Conservation (phyloP, 164 flowering plant genomes). For the Warburgia ugandensis region DNA sequence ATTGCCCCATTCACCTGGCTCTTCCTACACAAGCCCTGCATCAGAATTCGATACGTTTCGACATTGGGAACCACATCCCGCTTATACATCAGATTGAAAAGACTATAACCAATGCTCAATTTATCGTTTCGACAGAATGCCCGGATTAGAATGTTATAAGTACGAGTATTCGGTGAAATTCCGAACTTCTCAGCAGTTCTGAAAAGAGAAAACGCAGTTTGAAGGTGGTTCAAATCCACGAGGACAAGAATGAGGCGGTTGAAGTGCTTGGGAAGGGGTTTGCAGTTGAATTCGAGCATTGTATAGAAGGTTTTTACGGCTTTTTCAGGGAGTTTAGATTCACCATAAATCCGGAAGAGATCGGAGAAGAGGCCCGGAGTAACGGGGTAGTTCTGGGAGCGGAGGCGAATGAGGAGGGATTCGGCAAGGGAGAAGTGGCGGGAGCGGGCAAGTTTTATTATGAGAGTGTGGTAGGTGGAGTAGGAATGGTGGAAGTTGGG, state of each 20-base stretch:
- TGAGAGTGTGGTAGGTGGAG: slow-evolving; percentile 56
- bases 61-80: slow-evolving; percentile 63
- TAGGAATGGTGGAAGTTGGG: slow-evolving; percentile 66
- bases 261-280: slow-evolving; percentile 56
- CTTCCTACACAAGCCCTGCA: slow-evolving; percentile 84
- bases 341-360: slow-evolving; percentile 48
- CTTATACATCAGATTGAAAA: slow-evolving; percentile 76
- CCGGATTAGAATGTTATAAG: slow-evolving; percentile 74
- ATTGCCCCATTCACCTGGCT: slow-evolving; percentile 70
- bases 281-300: slow-evolving; percentile 49
- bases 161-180: slow-evolving; percentile 38
- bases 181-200: slow-evolving; percentile 37
- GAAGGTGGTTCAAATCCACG: slow-evolving; percentile 32
- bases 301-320: slow-evolving; percentile 47
- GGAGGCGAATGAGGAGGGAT: slow-evolving; percentile 27
- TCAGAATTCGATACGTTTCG: slow-evolving; percentile 68
- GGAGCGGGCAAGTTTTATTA: slow-evolving; percentile 66
- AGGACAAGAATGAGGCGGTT: slow-evolving; percentile 49
- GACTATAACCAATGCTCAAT: slow-evolving; percentile 58
- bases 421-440: slow-evolving; percentile 54
- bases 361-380: slow-evolving; percentile 41
- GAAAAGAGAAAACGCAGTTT: slow-evolving; percentile 60
- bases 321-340: slow-evolving; percentile 52
- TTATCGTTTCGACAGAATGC: slow-evolving; percentile 55
- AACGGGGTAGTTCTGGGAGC: slow-evolving; percentile 26